Base-by-base conservation (phyloP, 768 basidiomycete genomes). In the Tylopilus sp. region DNA sequence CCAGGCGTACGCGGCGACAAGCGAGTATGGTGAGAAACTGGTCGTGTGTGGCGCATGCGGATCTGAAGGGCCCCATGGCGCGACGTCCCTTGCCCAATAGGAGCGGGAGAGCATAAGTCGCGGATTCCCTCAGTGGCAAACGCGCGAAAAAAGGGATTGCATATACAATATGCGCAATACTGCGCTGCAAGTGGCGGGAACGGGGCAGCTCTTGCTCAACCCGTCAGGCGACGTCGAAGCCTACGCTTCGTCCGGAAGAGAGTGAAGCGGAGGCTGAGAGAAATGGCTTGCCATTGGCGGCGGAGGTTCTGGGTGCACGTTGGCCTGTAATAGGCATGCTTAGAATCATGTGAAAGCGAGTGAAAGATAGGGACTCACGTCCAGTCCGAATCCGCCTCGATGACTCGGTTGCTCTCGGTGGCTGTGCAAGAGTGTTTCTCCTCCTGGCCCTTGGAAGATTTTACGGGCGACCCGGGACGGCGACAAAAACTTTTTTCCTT, bases 221-320 rank as follows among this genome's bases (percentile, higher is more conserved):
- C 58, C 6, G 66, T 63, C 58, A 68, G 31, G 28, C 60, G 57
- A 40, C 69, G 66, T 44, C 56, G 56, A 20, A 72, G 59, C 52
- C 68, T 55, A 40, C 74, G 73, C 53, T 76, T 74, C 18, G 73
- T 76, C 47, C 82, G 70, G 65, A 85, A 86, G 39, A 85, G 67
- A 50, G 73, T 69, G 58, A 86, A 84, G 39, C 81, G 73, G 26
- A 85, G 57, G 51, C 80, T 68, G 20, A 86, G 74, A 0, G 73
- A 64, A 25, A 85, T 54, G 9, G 82, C 81, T 58, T 83, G 80
- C 83, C 85, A 85, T 51, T 83, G 79, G 9, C 79, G 71, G 50
- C 73, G 71, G 39, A 86, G 65, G 42, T 67, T 70, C 62, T 83
- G 72, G 9, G 71, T 68, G 67, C 84, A 85, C 31, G 81, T 81